Conservation (phyloP, 768 basidiomycete species). For the Trametopsis cervina region DNA sequence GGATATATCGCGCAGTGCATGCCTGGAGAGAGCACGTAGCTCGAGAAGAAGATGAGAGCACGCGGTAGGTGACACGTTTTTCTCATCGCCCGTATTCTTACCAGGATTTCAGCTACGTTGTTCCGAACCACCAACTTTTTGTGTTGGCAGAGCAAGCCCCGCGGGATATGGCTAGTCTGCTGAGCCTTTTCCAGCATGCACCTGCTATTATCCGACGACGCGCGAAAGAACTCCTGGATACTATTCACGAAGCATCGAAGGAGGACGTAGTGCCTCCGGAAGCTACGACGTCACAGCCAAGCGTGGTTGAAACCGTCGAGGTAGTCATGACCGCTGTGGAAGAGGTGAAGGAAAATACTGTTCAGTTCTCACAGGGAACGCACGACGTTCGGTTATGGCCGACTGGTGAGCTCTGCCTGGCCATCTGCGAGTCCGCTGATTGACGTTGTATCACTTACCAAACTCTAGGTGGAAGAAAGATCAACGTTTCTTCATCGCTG, state of each 20-base stretch:
- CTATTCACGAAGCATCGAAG: conserved; percentile 40
- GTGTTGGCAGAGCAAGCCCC: conserved; percentile 67
- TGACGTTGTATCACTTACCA: background rate
- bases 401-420: background rate
- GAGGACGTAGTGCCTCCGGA: background rate
- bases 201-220: conserved; percentile 59
- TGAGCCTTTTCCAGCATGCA: conserved; percentile 51
- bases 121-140: conserved; percentile 72
- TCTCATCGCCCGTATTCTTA: background rate
- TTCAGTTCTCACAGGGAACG: background rate
- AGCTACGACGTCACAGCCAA: background rate
- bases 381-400: background rate
- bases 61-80: conserved; percentile 41
- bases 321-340: background rate
- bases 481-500: conserved; percentile 2
- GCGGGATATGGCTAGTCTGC: conserved; percentile 52
- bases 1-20: conserved; percentile 69
- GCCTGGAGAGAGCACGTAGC: conserved; percentile 78
- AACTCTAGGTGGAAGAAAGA: too few relatives aligned
- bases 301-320: too few relatives aligned
- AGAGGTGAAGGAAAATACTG: background rate
- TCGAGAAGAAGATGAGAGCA: conserved; percentile 82
- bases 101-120: conserved; percentile 46
- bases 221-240: conserved; percentile 55
- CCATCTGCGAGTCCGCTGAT: background rate